A percentile compares a stretch with the other conserved stretches of the same genome.
These are phyloP conservation scores for Chionographis japonica DNA, from an alignment of 106 monocot species.

Conservation along the genomic window DNA sequence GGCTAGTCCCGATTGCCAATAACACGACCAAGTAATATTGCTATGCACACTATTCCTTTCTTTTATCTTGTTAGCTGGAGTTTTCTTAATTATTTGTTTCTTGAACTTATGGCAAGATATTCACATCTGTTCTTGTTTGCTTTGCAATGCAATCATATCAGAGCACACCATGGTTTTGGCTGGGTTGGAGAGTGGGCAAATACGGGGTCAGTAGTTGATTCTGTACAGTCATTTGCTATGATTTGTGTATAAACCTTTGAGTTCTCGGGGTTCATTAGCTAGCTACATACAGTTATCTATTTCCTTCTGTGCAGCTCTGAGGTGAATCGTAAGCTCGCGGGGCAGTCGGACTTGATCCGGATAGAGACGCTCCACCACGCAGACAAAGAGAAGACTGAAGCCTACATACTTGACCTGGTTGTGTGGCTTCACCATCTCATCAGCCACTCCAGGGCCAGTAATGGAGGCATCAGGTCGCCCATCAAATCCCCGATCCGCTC, in stretches of 20 bases:
- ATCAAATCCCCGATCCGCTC: constrained; percentile 85
- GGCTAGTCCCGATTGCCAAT: constrained; percentile 92
- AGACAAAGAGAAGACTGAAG: constrained; percentile 78
- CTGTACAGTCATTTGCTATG: background rate
- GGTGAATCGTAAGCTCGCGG: constrained; percentile 42
- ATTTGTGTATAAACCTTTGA: background rate
- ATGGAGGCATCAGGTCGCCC: constrained; percentile 74
- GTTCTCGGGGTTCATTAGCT: background rate
- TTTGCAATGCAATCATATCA: constrained; percentile 14
- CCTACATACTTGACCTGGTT: constrained; percentile 80
- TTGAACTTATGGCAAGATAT: background rate
- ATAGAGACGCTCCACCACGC: constrained; percentile 95
- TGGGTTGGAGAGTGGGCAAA: constrained; percentile 99
- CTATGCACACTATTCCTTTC: background rate
- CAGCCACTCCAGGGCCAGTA: constrained; percentile 43
- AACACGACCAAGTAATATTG: constrained; percentile 85
- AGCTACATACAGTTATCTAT: background rate
- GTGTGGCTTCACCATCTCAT: constrained; percentile 93
- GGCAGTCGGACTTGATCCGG: constrained; percentile 52
- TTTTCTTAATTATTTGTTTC: background rate
- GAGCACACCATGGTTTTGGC: constrained; percentile 97
- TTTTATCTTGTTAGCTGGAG: background rate
- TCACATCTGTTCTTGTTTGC: background rate
- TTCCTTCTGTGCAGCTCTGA: constrained; percentile 52
- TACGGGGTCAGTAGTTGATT: constrained; percentile 52